phyloP scores from a whole-genome alignment of 768 basidiomycete species.

The Lyophyllum shimeji region DNA sequence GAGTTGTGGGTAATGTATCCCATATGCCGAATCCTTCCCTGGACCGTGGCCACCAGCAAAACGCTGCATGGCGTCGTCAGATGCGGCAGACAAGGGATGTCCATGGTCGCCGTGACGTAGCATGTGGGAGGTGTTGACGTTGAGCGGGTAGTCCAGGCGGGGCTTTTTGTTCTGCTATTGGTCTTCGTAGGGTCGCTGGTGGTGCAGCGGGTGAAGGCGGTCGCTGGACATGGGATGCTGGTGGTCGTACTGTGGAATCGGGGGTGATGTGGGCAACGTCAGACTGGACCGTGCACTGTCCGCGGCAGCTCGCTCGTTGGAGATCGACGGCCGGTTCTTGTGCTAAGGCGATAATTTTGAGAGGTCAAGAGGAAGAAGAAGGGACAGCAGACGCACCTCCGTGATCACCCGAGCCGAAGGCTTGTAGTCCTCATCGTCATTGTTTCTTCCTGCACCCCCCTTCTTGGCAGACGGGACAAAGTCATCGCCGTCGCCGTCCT shows the following conservation, averaged over 20 bases:
- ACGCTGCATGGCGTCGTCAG: too few species aligned
- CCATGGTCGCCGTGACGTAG: conserved; percentile 3
- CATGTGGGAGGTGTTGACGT: conserved; percentile 3
- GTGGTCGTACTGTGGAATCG: conserved; percentile 12
- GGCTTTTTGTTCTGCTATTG: conserved; percentile 19
- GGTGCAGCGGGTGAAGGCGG: conserved; percentile 20
- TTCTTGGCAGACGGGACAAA: conserved; percentile 2
- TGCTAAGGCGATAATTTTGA: neutral
- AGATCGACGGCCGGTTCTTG: conserved; percentile 3
- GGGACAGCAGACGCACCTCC: conserved; percentile 4
- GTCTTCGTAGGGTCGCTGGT: conserved; percentile 20
- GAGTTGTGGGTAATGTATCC: conserved; percentile 1
- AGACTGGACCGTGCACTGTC: conserved; percentile 6
- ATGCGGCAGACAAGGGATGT: neutral
- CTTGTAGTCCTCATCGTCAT: conserved; percentile 12
- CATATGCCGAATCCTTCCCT: conserved; percentile 5
- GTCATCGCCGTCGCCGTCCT: conserved; percentile 12
- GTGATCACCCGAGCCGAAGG: conserved; percentile 9
- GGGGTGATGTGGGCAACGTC: conserved; percentile 5
- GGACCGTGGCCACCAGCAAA: neutral
- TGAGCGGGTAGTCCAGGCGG: conserved; percentile 11
- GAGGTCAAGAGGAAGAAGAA: neutral
- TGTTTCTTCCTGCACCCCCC: neutral
- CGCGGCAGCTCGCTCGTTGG: conserved; percentile 5
- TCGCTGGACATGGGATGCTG: conserved; percentile 18